phyloP scores from a whole-genome alignment of 805 yeast genomes.

The Sugiyamaella mastotermitis region DNA sequence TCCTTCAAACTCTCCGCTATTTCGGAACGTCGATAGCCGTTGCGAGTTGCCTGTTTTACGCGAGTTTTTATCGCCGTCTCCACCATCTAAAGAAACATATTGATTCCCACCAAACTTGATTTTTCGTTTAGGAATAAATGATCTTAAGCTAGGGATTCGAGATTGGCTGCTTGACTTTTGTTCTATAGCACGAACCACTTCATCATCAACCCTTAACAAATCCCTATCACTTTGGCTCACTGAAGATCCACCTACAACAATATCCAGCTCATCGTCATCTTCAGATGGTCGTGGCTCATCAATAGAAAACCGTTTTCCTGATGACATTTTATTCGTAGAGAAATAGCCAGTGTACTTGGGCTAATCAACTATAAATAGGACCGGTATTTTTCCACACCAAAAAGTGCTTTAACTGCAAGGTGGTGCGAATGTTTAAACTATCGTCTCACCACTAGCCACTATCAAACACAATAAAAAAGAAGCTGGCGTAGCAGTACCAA shows the following conservation, averaged over 20 bases:
- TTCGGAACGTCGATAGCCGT: slow-evolving; percentile 9
- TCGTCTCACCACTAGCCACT: no score
- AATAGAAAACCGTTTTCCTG: slow-evolving; percentile 8
- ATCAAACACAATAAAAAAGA: no score
- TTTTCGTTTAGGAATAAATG: slow-evolving; percentile 14
- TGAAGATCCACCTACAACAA: slow-evolving; percentile 11
- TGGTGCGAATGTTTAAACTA: no score
- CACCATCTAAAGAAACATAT: no score
- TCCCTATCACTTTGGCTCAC: slow-evolving; percentile 19
- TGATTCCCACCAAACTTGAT: no score
- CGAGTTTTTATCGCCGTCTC: not conserved
- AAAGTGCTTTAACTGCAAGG: no score
- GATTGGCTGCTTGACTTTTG: slow-evolving; percentile 7
- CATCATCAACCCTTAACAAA: slow-evolving; percentile 17
- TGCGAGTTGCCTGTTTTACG: not conserved
- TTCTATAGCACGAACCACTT: slow-evolving; percentile 13
- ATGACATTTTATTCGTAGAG: no score
- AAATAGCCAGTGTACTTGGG: no score
- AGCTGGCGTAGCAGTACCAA: no score
- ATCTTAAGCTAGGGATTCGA: slow-evolving; percentile 3
- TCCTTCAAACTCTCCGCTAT: not conserved
- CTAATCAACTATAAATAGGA: no score
- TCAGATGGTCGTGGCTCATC: slow-evolving; percentile 11
- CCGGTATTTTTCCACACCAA: no score
- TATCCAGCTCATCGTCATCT: slow-evolving; percentile 16